Percentiles rank a stretch among this genome's conserved stretches.
phyloP scores from a whole-genome alignment of 176 grass and related monocot species.

The Miscanthus lutarioriparius region DNA sequence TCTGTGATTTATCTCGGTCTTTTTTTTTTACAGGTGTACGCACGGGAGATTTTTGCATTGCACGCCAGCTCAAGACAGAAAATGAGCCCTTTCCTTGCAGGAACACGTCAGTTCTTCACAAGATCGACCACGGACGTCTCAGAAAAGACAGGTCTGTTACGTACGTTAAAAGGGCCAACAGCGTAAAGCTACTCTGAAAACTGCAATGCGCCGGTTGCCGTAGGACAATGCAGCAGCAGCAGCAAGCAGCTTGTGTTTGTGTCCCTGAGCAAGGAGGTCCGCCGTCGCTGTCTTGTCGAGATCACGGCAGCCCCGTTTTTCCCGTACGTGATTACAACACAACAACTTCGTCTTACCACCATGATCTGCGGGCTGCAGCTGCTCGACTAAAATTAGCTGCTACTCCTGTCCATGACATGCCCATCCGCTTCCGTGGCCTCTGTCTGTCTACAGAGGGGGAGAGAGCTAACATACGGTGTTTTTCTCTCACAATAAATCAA shows the following conservation, averaged over 20 bases:
- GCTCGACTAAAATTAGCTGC: not conserved
- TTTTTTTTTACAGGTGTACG: no score
- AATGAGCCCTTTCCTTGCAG: not conserved
- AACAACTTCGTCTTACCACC: not conserved
- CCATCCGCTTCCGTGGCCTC: no score
- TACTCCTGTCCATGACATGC: no score
- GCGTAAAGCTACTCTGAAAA: not conserved
- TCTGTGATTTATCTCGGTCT: no score
- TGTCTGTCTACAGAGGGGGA: no score
- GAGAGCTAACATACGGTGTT: no score
- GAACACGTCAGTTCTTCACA: not conserved
- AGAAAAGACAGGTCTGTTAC: not conserved
- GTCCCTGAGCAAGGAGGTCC: not conserved
- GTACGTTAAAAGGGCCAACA: not conserved
- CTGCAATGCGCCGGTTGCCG: not conserved
- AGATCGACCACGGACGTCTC: not conserved
- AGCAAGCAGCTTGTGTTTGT: not conserved
- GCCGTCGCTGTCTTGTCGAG: conserved; percentile 7
- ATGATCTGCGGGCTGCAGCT: not conserved
- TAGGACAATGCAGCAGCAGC: not conserved
- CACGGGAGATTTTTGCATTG: not conserved
- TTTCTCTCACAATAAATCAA: no score
- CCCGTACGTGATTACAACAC: not conserved
- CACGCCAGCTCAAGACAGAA: not conserved
- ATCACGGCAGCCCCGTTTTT: not conserved